Conservation (phyloP, 371 early-diverging fungal species). For the Mortierella sp. region DNA sequence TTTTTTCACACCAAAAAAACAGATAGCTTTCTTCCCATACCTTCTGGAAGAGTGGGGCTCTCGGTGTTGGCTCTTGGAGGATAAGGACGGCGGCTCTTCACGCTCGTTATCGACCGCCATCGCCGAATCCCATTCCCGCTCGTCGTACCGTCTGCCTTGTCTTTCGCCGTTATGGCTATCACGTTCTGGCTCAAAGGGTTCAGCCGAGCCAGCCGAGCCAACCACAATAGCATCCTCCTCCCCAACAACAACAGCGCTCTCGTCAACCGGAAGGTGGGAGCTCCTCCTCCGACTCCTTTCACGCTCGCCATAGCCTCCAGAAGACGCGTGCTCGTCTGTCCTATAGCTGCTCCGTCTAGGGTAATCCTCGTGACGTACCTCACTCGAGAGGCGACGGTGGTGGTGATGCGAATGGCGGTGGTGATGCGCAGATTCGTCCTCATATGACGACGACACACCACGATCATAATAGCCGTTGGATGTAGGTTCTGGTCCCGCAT, state of each 20-base stretch:
- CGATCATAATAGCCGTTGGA: neutral
- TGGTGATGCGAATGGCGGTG: neutral
- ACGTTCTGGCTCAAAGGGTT: neutral
- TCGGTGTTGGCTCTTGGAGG: slow-evolving; percentile 19
- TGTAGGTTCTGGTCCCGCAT: neutral
- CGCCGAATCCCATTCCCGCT: slow-evolving; percentile 11
- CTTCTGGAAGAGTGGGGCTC: slow-evolving; percentile 14
- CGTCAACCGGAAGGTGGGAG: neutral
- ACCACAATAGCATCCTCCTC: neutral
- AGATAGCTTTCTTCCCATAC: neutral
- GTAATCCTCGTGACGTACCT: slow-evolving; percentile 11
- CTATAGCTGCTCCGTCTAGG: slow-evolving; percentile 9
- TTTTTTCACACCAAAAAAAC: neutral
- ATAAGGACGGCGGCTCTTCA: slow-evolving; percentile 14
- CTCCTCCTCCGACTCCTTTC: neutral
- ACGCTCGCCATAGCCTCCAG: slow-evolving; percentile 1
- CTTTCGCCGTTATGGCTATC: slow-evolving; percentile 11
- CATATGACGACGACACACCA: neutral
- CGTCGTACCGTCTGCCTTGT: slow-evolving; percentile 1
- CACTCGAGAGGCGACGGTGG: slow-evolving; percentile 1
- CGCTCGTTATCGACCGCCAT: slow-evolving; percentile 16
- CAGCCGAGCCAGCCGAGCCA: slow-evolving; percentile 12
- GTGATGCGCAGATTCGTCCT: slow-evolving; percentile 10
- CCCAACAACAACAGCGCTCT: neutral
- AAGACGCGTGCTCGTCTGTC: neutral